phyloP scores from a whole-genome alignment of 2,329 filamentous ascomycete genomes.

The Colletotrichum lindemuthianum region DNA sequence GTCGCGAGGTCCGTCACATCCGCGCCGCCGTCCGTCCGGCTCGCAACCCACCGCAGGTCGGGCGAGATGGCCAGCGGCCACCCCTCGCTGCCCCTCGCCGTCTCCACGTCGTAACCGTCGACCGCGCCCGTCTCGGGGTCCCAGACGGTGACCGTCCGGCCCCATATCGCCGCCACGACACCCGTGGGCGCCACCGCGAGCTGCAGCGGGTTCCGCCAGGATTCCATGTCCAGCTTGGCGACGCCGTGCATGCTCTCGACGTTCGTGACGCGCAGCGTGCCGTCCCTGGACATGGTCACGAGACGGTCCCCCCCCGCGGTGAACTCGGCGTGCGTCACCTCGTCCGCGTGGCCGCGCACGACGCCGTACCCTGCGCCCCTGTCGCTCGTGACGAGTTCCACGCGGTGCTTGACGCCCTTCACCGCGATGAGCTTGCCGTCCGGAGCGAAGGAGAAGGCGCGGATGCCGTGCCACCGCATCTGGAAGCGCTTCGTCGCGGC shows the following conservation, averaged over 20 bases:
- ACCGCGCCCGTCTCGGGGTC: constrained; percentile 23
- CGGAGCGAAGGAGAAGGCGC: constrained; percentile 24
- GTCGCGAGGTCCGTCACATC: constrained; percentile 31
- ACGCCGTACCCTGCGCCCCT: constrained; percentile 24
- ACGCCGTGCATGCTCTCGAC: constrained; percentile 14
- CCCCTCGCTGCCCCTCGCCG: constrained; percentile 25
- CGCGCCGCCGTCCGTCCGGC: constrained; percentile 32
- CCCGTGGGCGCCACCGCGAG: constrained; percentile 12
- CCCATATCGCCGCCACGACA: constrained; percentile 27
- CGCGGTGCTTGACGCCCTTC: constrained; percentile 23
- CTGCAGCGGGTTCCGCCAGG: constrained; percentile 33
- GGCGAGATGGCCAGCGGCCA: constrained; percentile 31
- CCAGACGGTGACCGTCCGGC: constrained; percentile 30
- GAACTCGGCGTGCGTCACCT: constrained; percentile 34
- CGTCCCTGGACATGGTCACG: constrained; percentile 29
- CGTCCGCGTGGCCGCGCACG: constrained; percentile 32
- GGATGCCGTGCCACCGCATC: constrained; percentile 27
- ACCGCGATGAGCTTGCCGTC: constrained; percentile 21
- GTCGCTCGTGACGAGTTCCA: constrained; percentile 21
- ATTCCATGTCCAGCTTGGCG: constrained; percentile 31
- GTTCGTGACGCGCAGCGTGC: constrained; percentile 28
- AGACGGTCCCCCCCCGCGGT: constrained; percentile 17
- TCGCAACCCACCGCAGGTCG: constrained; percentile 25
- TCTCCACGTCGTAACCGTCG: constrained; percentile 30
- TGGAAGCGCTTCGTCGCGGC: constrained; percentile 2